A percentile compares a stretch with the other conserved stretches of the same genome.
Conservation (phyloP, 2,329 filamentous ascomycete species). For the Arthrobotrys iridis region DNA sequence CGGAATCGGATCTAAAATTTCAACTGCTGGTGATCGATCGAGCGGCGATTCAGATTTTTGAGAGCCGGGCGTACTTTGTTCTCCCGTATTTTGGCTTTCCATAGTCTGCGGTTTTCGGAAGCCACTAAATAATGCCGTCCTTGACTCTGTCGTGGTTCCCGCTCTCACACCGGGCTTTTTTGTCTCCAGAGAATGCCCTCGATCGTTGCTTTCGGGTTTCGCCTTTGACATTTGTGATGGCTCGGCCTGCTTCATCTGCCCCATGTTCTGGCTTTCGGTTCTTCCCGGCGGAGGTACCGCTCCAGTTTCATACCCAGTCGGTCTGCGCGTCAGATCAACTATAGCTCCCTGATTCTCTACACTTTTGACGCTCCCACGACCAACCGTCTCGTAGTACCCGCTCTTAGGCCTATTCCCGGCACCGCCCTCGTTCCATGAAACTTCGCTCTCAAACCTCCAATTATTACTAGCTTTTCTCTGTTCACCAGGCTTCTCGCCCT, state of each 20-base stretch:
- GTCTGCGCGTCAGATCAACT: too few species aligned
- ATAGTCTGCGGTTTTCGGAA: background rate
- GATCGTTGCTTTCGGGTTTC: too few species aligned
- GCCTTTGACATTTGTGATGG: background rate
- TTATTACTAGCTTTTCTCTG: background rate
- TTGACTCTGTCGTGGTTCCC: background rate
- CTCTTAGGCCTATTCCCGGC: background rate
- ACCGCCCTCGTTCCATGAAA: slow-evolving; percentile 24
- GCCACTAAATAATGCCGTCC: background rate
- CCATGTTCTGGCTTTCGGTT: background rate
- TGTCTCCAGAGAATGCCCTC: too few species aligned
- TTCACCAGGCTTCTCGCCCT: background rate
- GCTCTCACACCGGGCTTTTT: background rate
- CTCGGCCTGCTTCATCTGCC: background rate
- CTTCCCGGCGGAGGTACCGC: background rate
- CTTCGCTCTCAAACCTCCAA: slow-evolving; percentile 37
- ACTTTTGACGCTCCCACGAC: background rate
- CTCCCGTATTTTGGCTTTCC: too few species aligned
- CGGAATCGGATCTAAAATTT: too few species aligned
- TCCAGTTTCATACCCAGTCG: too few species aligned
- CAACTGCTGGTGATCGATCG: too few species aligned
- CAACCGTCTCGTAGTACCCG: background rate
- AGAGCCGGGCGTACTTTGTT: too few species aligned
- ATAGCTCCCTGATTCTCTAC: background rate
- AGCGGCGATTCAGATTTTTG: background rate